A percentile compares a stretch with the other conserved stretches of the same genome.
These are phyloP conservation scores for Acanthamoeba lenticulata DNA, from an alignment of 208 protist genomes.

Conservation along the genomic window DNA sequence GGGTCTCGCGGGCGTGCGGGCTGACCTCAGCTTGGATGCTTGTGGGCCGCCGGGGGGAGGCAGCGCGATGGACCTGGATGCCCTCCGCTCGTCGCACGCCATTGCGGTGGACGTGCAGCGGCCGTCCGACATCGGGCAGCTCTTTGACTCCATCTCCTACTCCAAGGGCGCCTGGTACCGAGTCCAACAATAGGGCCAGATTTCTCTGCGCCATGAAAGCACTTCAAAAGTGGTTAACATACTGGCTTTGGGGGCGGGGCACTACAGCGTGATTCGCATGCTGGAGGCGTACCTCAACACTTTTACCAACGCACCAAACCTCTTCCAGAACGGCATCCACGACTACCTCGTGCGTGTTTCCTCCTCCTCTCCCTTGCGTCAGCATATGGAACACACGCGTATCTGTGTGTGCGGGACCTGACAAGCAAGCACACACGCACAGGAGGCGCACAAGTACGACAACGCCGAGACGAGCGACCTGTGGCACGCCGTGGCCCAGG, in stretches of 20 bases:
- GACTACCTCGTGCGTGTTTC: neutral
- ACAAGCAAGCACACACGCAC: constrained; percentile 91
- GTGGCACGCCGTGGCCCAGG: constrained; percentile 92
- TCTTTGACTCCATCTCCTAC: constrained; percentile 81
- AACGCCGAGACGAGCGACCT: constrained; percentile 94
- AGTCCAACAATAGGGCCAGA: neutral
- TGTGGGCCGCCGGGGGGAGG: neutral
- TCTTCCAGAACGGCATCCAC: constrained; percentile 14
- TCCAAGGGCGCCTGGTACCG: constrained; percentile 69
- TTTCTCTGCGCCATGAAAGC: neutral
- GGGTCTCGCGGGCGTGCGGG: no score
- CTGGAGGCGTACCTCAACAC: constrained; percentile 1
- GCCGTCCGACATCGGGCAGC: constrained; percentile 84
- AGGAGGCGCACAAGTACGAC: constrained; percentile 91
- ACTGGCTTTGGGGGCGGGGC: neutral
- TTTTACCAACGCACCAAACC: neutral
- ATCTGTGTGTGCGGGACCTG: constrained; percentile 91
- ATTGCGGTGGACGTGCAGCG: constrained; percentile 93
- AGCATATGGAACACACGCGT: constrained; percentile 93
- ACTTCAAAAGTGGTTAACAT: neutral
- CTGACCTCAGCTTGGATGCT: neutral
- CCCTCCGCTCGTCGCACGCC: constrained; percentile 33
- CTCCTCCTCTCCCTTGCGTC: constrained; percentile 94
- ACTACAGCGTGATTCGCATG: neutral
- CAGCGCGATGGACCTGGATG: constrained; percentile 38